Evolutionary conservation across 1,284 basidiomycete species (phyloP).

Genomic region (Acaromyces ingoldii): DNA sequence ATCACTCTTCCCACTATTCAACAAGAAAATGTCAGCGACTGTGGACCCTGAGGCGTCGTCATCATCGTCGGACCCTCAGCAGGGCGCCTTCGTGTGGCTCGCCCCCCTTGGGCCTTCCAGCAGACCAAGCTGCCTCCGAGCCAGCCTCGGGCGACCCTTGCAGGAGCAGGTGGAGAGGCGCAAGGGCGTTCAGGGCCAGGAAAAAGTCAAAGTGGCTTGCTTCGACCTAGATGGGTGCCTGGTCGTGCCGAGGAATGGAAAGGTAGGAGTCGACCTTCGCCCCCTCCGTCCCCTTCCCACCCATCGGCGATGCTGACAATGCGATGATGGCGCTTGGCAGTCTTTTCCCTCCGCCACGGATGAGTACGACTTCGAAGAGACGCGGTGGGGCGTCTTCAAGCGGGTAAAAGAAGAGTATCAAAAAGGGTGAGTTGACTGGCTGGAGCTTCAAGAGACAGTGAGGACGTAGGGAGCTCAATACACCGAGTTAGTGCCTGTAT

Average conservation of each 20-base stretch:
- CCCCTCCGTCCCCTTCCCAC: no score
- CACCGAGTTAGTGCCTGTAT: slow-evolving; percentile 10
- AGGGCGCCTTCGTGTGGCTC: background rate
- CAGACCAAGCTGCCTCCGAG: background rate
- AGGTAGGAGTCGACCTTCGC: no score
- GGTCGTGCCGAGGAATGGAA: slow-evolving; percentile 25
- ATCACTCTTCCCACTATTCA: no score
- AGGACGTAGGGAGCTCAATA: background rate
- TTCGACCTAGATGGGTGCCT: slow-evolving; percentile 42
- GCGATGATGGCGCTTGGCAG: background rate
- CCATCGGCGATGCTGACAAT: no score
- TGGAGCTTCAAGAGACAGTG: background rate
- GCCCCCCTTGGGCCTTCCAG: background rate
- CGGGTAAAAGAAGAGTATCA: slow-evolving; percentile 6
- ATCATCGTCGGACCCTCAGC: no score
- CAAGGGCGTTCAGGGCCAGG: background rate
- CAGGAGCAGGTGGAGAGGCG: background rate
- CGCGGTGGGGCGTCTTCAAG: background rate
- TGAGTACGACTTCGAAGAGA: slow-evolving; percentile 26
- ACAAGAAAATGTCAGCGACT: no score
- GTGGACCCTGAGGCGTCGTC: no score
- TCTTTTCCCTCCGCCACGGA: slow-evolving; percentile 22
- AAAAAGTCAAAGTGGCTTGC: slow-evolving; percentile 21
- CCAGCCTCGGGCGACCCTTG: background rate
- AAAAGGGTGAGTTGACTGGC: background rate